Conservation (phyloP, 2,329 filamentous ascomycete genomes). For the Colletotrichum scovillei region DNA sequence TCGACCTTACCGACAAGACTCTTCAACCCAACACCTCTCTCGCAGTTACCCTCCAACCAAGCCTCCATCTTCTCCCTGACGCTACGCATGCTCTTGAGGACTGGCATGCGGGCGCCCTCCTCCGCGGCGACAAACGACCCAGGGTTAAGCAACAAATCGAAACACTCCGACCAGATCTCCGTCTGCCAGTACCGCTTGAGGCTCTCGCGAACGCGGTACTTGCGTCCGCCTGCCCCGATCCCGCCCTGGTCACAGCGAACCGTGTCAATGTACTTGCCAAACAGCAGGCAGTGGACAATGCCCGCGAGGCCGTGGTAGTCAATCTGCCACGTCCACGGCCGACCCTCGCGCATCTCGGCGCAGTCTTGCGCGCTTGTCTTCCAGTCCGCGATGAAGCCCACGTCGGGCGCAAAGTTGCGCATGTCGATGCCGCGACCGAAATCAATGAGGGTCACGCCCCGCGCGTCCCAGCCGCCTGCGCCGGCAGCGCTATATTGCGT, state of each 20-base stretch:
- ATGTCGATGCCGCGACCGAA: constrained; percentile 97
- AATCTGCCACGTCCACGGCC: constrained; percentile 97
- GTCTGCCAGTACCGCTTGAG: constrained; percentile 98
- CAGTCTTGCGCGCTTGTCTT: constrained; percentile 89
- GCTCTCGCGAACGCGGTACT: constrained; percentile 83
- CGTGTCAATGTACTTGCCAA: constrained; percentile 95
- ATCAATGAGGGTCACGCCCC: constrained; percentile 90
- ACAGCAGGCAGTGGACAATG: constrained; percentile 87
- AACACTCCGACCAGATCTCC: constrained; percentile 86
- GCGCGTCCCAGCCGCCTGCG: constrained; percentile 79
- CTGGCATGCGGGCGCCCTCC: constrained; percentile 76
- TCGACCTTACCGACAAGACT: constrained; percentile 74
- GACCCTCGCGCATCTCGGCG: constrained; percentile 91
- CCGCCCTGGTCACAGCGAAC: constrained; percentile 65
- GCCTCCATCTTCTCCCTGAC: constrained; percentile 84
- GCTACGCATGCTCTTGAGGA: constrained; percentile 74
- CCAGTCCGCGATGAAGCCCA: constrained; percentile 96
- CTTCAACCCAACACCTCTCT: constrained; percentile 82
- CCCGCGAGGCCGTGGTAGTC: constrained; percentile 95
- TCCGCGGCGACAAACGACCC: constrained; percentile 73
- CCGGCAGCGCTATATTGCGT: constrained; percentile 80
- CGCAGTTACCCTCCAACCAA: constrained; percentile 84
- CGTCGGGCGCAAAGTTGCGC: constrained; percentile 79
- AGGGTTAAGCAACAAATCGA: constrained; percentile 89
- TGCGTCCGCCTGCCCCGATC: constrained; percentile 68